Evolutionary conservation across 768 basidiomycete species (phyloP).

Genomic region (Lyophyllum atratum): DNA sequence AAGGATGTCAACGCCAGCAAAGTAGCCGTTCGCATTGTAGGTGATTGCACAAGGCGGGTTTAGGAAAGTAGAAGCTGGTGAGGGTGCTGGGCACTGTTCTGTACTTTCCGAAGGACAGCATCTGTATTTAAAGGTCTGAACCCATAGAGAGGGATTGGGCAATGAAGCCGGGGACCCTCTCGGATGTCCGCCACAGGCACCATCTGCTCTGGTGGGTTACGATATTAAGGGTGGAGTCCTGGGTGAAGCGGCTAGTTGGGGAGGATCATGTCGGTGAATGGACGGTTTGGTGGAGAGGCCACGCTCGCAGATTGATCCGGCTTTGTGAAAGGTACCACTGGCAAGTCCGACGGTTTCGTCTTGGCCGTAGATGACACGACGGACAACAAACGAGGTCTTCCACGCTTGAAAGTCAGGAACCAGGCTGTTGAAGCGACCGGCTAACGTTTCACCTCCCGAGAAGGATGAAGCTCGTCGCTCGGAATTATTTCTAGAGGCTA

Average conservation of each 20-base stretch:
- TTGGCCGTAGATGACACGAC: background rate
- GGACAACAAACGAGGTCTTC: background rate
- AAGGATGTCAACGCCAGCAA: constrained; percentile 1
- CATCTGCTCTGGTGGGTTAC: background rate
- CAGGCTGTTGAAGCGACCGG: background rate
- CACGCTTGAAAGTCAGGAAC: background rate
- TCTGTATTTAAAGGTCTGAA: background rate
- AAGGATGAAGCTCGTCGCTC: too few species aligned
- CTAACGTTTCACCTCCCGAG: too few species aligned
- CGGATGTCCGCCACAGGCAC: background rate
- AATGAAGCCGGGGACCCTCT: background rate
- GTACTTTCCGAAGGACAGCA: background rate
- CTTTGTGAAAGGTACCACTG: background rate
- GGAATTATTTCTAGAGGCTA: too few species aligned
- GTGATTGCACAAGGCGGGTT: background rate
- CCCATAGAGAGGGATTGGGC: background rate
- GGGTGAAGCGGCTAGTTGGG: background rate
- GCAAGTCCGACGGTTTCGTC: background rate
- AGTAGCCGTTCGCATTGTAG: background rate
- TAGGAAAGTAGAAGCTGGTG: background rate
- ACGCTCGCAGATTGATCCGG: background rate
- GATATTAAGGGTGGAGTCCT: background rate
- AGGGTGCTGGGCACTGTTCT: background rate
- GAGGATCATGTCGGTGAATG: background rate
- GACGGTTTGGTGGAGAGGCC: background rate